A percentile compares a stretch with the other conserved stretches of the same genome.
Evolutionary conservation across 805 yeast genomes (phyloP).

Genomic region (Cyberlindnera lachancei): DNA sequence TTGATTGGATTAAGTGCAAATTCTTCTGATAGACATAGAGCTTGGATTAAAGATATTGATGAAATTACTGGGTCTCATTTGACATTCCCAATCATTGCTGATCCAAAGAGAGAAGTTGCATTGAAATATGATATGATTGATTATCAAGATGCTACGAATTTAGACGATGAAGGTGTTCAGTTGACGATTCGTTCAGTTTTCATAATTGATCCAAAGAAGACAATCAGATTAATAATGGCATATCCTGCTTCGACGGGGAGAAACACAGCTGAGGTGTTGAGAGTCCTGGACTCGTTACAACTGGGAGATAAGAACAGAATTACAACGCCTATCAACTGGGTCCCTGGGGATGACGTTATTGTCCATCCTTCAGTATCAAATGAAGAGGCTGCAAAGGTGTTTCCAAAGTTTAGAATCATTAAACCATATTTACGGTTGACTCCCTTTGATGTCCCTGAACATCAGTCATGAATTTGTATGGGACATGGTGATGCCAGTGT

Average conservation of each 20-base stretch:
- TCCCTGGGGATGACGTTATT: slow-evolving; percentile 65
- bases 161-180: slow-evolving; percentile 57
- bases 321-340: slow-evolving; percentile 71
- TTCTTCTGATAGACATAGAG: slow-evolving; percentile 50
- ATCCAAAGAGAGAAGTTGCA: slow-evolving; percentile 54
- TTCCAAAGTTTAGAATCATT: slow-evolving; percentile 53
- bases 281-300: slow-evolving; percentile 66
- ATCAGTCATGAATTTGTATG: not conserved
- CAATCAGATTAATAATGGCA: slow-evolving; percentile 52
- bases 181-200: slow-evolving; percentile 67
- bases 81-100: slow-evolving; percentile 64
- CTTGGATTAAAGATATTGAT: slow-evolving; percentile 68
- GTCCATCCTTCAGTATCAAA: slow-evolving; percentile 60
- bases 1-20: slow-evolving; percentile 66
- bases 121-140: slow-evolving; percentile 63
- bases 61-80: slow-evolving; percentile 54
- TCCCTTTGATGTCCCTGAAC: slow-evolving; percentile 19
- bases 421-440: slow-evolving; percentile 62
- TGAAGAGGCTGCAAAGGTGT: slow-evolving; percentile 49
- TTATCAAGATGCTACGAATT: slow-evolving; percentile 58
- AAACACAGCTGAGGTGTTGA: slow-evolving; percentile 66
- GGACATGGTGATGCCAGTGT: too few species aligned
- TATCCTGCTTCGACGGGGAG: slow-evolving; percentile 74
- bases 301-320: slow-evolving; percentile 52
- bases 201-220: slow-evolving; percentile 61